A percentile compares a stretch with the other conserved stretches of the same genome.
phyloP scores from a whole-genome alignment of 805 yeast species.

The Debaryomyces tyrocola region DNA sequence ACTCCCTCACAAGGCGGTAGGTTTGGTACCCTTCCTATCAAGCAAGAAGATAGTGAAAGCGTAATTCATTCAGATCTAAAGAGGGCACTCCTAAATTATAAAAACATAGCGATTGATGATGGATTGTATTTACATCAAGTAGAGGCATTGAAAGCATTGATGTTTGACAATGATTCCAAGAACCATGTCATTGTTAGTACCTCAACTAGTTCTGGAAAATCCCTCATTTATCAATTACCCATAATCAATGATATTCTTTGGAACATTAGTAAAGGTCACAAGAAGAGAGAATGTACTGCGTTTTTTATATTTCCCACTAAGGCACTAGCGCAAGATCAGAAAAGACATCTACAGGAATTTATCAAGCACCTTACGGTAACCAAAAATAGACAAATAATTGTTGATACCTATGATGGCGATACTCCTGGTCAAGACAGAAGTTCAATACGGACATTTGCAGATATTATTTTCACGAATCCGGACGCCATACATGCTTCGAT shows the following conservation, averaged over 20 bases:
- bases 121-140: conserved; percentile 80
- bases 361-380: conserved; percentile 47
- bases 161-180: conserved; percentile 29
- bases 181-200: conserved; percentile 86
- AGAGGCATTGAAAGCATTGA: conserved; percentile 63
- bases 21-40: conserved; percentile 40
- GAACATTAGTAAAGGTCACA: conserved; percentile 31
- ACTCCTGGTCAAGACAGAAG: conserved; percentile 61
- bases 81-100: conserved; percentile 48
- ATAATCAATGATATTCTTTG: conserved; percentile 52
- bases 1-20: conserved; percentile 46
- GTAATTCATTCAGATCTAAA: conserved; percentile 48
- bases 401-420: conserved; percentile 93
- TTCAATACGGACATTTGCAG: conserved; percentile 59
- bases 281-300: conserved; percentile 53
- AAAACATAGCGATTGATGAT: conserved; percentile 42
- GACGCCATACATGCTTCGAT: conserved; percentile 88
- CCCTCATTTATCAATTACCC: conserved; percentile 88
- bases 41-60: background rate
- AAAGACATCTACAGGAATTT: conserved; percentile 67
- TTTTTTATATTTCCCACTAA: conserved; percentile 94
- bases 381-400: conserved; percentile 43
- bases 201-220: conserved; percentile 94
- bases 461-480: conserved; percentile 90
- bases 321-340: conserved; percentile 96